Base-by-base conservation (phyloP, 345 rosid species). In the Salix viminalis region DNA sequence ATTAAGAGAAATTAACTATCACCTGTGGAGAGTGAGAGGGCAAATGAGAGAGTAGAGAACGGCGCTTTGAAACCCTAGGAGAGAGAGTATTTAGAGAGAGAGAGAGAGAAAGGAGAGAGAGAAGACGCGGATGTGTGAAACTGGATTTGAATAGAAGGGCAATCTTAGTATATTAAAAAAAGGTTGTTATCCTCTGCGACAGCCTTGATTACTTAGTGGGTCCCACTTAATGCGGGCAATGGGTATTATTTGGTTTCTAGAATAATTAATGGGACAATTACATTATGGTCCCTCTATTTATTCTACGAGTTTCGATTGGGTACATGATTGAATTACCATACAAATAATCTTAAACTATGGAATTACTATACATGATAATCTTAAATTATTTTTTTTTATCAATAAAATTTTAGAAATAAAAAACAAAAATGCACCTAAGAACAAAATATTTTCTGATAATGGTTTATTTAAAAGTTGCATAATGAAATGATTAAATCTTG, bases 11-110 rank as follows among this genome's bases (percentile, higher is more conserved):
- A 56, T 7, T 56, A 58, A 58, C 9, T 4, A 58, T 58, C 11
- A 58, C 64, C 64, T 58, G 64, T n/a, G 11, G 6, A 58, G 15
- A 23, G 64, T 58, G 64, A 9, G 64, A n/a, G 64, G 50, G 5
- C 50, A n/a, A 58, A 34, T 34, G 64, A 8, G 28, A 58, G 28
- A 75, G 84, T 78, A 77, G 71, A 56, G 80, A 81, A 77, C 82
- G 80, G 80, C 77, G 77, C 64, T 58, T 23, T 23, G 64, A 58
- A 58, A 58, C 64, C 64, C 64, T 58, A 58, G 64, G 64, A 58
- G 64, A 58, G 64, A 58, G 64, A 54, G 60, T 10, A 1, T 56
- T 58, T 58, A n/a, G 24, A 46, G 64, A 58, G 64, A 58, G 62
- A 54, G 62, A 54, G 62, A 58, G 61, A 56, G 12, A 23, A 3